Evolutionary conservation across 2,329 filamentous ascomycete genomes (phyloP).

Genomic region (Macrophomina tecta): DNA sequence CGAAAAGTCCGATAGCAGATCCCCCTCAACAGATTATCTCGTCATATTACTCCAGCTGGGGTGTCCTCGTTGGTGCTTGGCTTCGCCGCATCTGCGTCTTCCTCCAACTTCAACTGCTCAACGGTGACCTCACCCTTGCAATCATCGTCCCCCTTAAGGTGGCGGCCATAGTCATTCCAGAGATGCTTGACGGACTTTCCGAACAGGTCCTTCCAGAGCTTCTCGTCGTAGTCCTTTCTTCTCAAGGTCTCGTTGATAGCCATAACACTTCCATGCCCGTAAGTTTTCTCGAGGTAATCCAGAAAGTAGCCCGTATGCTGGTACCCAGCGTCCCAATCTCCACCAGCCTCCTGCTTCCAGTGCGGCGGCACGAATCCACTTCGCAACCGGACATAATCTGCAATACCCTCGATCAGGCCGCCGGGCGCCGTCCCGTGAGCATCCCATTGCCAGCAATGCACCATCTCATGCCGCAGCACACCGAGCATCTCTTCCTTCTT

Average conservation of each 20-base stretch:
- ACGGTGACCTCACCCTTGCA: background rate
- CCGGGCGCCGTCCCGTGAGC: conserved; percentile 62
- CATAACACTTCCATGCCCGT: conserved; percentile 56
- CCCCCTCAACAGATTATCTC: too few relatives aligned
- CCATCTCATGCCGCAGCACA: conserved; percentile 88
- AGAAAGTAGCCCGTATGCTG: conserved; percentile 91
- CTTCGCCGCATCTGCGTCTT: background rate
- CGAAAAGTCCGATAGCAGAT: background rate
- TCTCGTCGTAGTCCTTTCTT: conserved; percentile 47
- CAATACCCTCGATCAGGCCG: conserved; percentile 87
- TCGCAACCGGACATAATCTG: conserved; percentile 87
- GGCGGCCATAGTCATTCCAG: conserved; percentile 73
- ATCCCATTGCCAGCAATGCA: conserved; percentile 92
- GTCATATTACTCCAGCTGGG: conserved; percentile 9
- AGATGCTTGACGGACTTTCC: conserved; percentile 70
- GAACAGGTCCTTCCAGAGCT: conserved; percentile 72
- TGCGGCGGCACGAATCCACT: conserved; percentile 78
- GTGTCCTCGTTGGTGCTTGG: background rate
- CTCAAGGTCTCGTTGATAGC: conserved; percentile 71
- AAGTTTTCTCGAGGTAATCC: conserved; percentile 77
- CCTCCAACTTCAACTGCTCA: background rate
- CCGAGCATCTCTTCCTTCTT: conserved; percentile 72
- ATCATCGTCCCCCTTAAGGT: conserved; percentile 41
- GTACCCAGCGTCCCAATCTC: conserved; percentile 87
- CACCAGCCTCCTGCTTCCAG: conserved; percentile 69